A percentile compares a stretch with the other conserved stretches of the same genome.
These are phyloP conservation scores for Juglanconis juglandina DNA, from an alignment of 2,329 filamentous ascomycete species.

Conservation along the genomic window DNA sequence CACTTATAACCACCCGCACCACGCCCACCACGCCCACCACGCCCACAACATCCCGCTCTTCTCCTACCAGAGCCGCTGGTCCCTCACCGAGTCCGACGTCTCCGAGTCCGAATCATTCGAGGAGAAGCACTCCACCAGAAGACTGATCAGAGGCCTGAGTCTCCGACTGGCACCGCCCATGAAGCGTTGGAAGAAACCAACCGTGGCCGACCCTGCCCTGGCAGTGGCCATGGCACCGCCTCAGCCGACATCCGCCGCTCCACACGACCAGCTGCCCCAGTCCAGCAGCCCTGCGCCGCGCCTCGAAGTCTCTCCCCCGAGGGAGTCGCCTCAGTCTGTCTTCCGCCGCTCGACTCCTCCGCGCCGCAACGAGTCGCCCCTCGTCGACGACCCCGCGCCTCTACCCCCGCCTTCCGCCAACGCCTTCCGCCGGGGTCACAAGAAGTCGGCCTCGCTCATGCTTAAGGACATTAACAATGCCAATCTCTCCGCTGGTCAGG, in stretches of 20 bases:
- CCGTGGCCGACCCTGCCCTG: conserved; percentile 35
- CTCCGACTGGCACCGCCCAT: conserved; percentile 12
- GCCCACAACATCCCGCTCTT: conserved; percentile 6
- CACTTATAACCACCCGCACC: conserved; percentile 13
- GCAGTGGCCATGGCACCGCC: conserved; percentile 29
- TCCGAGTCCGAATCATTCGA: conserved; percentile 5
- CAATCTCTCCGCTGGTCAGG: conserved; percentile 37
- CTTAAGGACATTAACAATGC: conserved; percentile 53
- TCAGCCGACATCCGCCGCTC: neutral
- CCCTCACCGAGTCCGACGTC: conserved; percentile 14
- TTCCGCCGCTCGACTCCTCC: conserved; percentile 64
- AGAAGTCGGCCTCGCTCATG: conserved; percentile 75
- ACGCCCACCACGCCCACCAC: conserved; percentile 11
- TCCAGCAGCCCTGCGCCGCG: conserved; percentile 60
- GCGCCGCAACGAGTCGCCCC: conserved; percentile 64
- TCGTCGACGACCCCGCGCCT: conserved; percentile 56
- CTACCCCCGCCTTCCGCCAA: conserved; percentile 85
- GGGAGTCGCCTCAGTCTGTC: conserved; percentile 50
- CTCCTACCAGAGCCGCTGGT: conserved; percentile 19
- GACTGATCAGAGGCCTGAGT: conserved; percentile 16
- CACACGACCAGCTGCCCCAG: conserved; percentile 3
- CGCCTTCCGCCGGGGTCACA: conserved; percentile 89
- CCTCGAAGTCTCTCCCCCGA: conserved; percentile 78
- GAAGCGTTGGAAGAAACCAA: conserved; percentile 17
- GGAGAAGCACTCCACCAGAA: conserved; percentile 2